Conservation (phyloP, 2,329 filamentous ascomycete genomes). For the Colletotrichum godetiae region DNA sequence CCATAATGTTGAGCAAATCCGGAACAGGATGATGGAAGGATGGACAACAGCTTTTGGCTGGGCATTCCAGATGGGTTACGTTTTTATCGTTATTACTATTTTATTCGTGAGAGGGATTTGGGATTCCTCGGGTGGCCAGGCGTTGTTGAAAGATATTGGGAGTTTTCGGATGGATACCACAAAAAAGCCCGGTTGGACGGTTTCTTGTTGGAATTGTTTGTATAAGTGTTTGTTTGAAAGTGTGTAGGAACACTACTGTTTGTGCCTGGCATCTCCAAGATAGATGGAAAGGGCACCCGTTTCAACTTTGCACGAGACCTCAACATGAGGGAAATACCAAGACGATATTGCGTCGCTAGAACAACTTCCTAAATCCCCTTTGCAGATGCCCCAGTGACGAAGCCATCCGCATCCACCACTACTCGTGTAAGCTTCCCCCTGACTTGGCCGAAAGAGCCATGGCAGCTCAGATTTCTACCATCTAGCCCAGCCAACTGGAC, state of each 20-base stretch:
- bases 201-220: not conserved
- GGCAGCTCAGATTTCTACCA: not conserved
- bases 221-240: not conserved
- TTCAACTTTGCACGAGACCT: not conserved
- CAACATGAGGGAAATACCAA: not conserved
- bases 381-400: not conserved
- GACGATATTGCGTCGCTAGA: not conserved
- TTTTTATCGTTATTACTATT: not conserved
- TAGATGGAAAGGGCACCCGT: not conserved
- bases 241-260: not conserved
- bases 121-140: not conserved
- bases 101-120: not conserved
- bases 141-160: not conserved
- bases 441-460: not conserved
- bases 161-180: constrained; percentile 19
- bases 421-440: not conserved
- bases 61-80: not conserved
- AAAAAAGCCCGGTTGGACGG: not conserved
- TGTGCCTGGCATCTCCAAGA: not conserved
- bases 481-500: not conserved
- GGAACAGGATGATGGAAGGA: not conserved
- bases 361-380: not conserved
- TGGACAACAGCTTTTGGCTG: not conserved
- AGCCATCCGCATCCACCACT: not conserved
- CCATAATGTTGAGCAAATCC: not conserved